Percentiles rank a stretch among this genome's conserved stretches.
phyloP scores from a whole-genome alignment of 345 rosid species.

The Boechera divaricarpa region DNA sequence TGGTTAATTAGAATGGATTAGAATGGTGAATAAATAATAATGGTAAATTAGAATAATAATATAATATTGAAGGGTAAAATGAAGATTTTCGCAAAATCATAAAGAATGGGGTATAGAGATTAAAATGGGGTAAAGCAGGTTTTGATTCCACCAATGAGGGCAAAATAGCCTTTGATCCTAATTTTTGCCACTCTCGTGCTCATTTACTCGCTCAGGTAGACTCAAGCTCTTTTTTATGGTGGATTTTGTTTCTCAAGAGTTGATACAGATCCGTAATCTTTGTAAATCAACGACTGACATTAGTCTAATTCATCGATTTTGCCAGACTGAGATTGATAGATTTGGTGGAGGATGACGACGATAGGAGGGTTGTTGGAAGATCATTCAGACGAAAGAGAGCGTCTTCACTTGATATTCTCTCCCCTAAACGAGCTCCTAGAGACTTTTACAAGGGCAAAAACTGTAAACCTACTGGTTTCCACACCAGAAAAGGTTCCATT shows the following conservation, averaged over 20 bases:
- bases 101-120: too few species aligned
- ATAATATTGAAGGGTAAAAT: too few species aligned
- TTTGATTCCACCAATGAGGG: too few species aligned
- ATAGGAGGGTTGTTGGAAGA: slow-evolving; percentile 64
- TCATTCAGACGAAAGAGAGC: slow-evolving; percentile 74
- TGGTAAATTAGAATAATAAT: too few species aligned
- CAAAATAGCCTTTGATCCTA: too few species aligned
- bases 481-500: slow-evolving; percentile 43
- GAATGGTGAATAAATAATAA: too few species aligned
- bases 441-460: slow-evolving; percentile 86
- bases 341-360: slow-evolving; percentile 51
- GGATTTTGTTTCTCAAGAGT: too few species aligned
- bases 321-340: not conserved
- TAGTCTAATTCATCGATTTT: not conserved
- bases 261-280: too few species aligned
- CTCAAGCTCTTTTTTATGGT: not conserved
- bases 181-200: not conserved
- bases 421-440: slow-evolving; percentile 78
- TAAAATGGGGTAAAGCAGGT: too few species aligned
- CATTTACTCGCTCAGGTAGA: too few species aligned
- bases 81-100: too few species aligned
- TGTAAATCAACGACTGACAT: not conserved
- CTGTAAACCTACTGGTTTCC: slow-evolving; percentile 84
- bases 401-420: slow-evolving; percentile 83
- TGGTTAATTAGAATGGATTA: too few species aligned